Evolutionary conservation across 1,284 basidiomycete genomes (phyloP), one percentile per base, ranked within the genome.

Genomic region (Ustilago crameri): DNA sequence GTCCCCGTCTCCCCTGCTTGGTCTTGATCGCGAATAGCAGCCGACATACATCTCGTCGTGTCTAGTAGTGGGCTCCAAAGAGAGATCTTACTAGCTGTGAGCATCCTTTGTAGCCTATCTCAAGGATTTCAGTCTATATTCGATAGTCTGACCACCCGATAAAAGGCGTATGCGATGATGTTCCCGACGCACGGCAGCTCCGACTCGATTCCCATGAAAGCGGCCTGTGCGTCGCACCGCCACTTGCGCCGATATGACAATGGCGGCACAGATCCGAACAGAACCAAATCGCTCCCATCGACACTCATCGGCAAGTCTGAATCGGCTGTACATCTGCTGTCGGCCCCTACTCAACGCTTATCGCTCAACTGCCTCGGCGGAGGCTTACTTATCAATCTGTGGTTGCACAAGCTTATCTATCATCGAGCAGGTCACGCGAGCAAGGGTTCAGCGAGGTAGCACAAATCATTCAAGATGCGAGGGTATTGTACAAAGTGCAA

Each of bases 401-500:
- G 30, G 30, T 30, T 12, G 30, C 5, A 30, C 30, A 30, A 12
- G 30, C 30, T 30, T 30, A 30, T 30, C 30, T 30, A 30, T 30
- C 30, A 7, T 26, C 22, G 17, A 5, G 30, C 30, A 30, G 12
- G 30, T 30, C 30, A 40, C 17, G n/a, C 38, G 38, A 17, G 18
- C 17, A 22, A 26, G 17, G 9, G 17, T 47, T 48, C 38, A 38
- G 45, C 20, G 53, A 40, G 43, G 46, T 23, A 27, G 44, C 53
- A 26, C 53, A 55, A 48, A 41, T 55, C 37, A 41, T 26, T 23
- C 15, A 52, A 32, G 35, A 41, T 55, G 41, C 34, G 52, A 37
- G 30, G 53, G 54, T 68, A 68, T 68, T 68, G 65, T 68, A 68
- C 65, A 68, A 54, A 68, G 65, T 54, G 59, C 59, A 9, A 44